phyloP scores from a whole-genome alignment of 306 rosid genomes.

The Lablab purpureus region DNA sequence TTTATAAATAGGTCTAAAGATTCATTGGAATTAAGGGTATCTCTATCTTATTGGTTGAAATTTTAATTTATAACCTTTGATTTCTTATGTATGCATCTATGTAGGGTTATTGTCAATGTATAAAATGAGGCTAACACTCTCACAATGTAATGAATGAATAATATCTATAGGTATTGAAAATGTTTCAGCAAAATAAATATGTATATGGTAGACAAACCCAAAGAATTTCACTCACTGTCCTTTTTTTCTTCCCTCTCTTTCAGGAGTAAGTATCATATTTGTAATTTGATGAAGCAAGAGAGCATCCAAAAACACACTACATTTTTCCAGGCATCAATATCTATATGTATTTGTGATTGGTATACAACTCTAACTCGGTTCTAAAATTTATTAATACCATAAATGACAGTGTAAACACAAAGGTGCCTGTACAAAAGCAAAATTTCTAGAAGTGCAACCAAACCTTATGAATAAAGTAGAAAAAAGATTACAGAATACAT shows the following conservation, averaged over 20 bases:
- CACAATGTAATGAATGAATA: too few species aligned
- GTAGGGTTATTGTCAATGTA: neutral
- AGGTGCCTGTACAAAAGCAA: neutral
- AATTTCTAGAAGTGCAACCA: slow-evolving; percentile 19
- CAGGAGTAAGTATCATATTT: slow-evolving; percentile 3
- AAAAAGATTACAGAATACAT: neutral
- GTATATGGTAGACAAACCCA: slow-evolving; percentile 4
- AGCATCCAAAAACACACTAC: neutral
- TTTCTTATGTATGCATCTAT: neutral
- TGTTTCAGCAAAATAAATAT: neutral
- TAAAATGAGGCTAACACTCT: neutral
- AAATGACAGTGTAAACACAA: neutral
- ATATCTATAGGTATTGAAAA: too few species aligned
- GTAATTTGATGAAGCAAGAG: neutral
- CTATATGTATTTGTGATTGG: neutral
- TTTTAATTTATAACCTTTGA: neutral
- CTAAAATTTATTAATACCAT: neutral
- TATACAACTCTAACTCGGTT: neutral
- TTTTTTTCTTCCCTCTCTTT: neutral
- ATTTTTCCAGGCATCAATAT: neutral
- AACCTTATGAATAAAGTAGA: slow-evolving; percentile 7
- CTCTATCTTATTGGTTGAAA: neutral
- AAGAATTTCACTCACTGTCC: neutral
- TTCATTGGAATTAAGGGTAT: neutral
- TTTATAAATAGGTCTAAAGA: neutral